phyloP scores from a whole-genome alignment of 495 filamentous ascomycete species.

The Trichocladium antarcticum region DNA sequence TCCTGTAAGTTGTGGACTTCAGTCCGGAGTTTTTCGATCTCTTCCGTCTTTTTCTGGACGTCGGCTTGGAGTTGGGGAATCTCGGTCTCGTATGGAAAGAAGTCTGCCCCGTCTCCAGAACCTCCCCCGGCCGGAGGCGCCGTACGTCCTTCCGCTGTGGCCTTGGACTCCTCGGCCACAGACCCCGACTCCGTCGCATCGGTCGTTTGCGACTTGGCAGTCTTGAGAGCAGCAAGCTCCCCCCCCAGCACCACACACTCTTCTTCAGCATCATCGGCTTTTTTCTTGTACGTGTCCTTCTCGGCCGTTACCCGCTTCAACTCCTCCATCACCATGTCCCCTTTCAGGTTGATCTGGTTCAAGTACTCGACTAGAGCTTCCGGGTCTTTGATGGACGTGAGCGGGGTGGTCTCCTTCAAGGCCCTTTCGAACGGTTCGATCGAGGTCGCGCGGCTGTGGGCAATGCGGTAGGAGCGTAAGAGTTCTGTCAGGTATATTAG shows the following conservation, averaged over 20 bases:
- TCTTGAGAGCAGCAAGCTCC: constrained; percentile 27
- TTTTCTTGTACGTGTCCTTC: constrained; percentile 67
- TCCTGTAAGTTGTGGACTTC: constrained; percentile 31
- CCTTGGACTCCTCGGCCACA: neutral
- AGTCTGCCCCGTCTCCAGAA: constrained; percentile 52
- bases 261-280: constrained; percentile 57
- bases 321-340: constrained; percentile 85
- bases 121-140: constrained; percentile 29
- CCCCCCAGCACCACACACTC: constrained; percentile 44
- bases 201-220: constrained; percentile 19
- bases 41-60: constrained; percentile 39
- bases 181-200: constrained; percentile 3
- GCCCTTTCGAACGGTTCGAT: constrained; percentile 91
- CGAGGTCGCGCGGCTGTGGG: constrained; percentile 68
- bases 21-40: constrained; percentile 28
- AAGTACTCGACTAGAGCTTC: constrained; percentile 83
- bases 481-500: constrained; percentile 48
- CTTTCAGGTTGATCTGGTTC: constrained; percentile 74
- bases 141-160: constrained; percentile 2
- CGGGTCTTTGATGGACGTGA: constrained; percentile 78
- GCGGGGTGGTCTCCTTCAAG: constrained; percentile 79
- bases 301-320: constrained; percentile 78
- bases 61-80: constrained; percentile 54
- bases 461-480: constrained; percentile 78
- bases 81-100: constrained; percentile 77